Conservation (phyloP, 2,329 filamentous ascomycete genomes). For the Hypoxylon sp. region DNA sequence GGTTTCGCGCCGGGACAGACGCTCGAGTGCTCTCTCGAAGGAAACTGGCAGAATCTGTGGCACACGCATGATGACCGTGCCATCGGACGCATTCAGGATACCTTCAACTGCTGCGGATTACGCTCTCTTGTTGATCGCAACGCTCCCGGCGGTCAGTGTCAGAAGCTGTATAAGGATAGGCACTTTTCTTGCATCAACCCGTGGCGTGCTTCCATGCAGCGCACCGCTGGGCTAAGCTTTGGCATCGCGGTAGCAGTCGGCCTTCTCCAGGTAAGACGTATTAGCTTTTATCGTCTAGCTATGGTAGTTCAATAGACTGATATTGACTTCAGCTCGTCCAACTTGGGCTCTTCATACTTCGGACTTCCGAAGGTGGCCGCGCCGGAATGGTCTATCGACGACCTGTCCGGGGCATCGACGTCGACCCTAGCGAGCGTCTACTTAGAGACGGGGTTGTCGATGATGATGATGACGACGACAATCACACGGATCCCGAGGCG, state of each 20-base stretch:
- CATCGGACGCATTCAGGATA: conserved; percentile 70
- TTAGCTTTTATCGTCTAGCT: neutral
- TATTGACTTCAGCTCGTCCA: conserved; percentile 34
- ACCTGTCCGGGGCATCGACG: conserved; percentile 13
- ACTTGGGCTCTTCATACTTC: conserved; percentile 40
- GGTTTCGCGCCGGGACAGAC: conserved; percentile 45
- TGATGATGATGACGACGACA: conserved; percentile 23
- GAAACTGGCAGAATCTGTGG: conserved; percentile 64
- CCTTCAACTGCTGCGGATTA: conserved; percentile 72
- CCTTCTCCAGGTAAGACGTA: conserved; percentile 60
- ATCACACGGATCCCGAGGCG: neutral
- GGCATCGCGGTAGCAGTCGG: conserved; percentile 61
- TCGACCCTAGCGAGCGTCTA: conserved; percentile 23
- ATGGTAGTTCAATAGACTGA: conserved; percentile 42
- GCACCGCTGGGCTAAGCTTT: conserved; percentile 62
- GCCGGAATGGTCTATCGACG: conserved; percentile 21
- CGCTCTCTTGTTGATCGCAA: conserved; percentile 64
- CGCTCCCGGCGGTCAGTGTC: conserved; percentile 61
- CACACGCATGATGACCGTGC: conserved; percentile 54
- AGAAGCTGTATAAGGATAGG: conserved; percentile 53
- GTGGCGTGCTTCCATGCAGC: conserved; percentile 65
- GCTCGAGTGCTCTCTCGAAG: conserved; percentile 62
- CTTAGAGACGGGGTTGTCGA: conserved; percentile 28
- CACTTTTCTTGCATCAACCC: conserved; percentile 57
- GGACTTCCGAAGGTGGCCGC: conserved; percentile 1